phyloP scores from a whole-genome alignment of 1,284 basidiomycete genomes.

The Ceratobasidium sp. region DNA sequence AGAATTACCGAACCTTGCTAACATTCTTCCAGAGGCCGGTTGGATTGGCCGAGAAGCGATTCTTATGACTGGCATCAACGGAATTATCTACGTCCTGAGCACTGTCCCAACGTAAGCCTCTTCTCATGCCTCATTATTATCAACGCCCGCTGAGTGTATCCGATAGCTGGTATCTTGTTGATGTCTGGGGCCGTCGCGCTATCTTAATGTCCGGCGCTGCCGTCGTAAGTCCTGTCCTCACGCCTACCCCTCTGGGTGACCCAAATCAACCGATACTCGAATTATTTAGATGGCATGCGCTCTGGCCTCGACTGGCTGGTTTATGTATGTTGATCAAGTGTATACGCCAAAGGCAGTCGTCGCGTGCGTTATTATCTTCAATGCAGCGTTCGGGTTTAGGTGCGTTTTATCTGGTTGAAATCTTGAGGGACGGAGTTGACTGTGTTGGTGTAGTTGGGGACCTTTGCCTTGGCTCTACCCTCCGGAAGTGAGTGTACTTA shows the following conservation, averaged over 20 bases:
- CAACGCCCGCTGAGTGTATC: constrained; percentile 45
- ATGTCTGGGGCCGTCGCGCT: constrained; percentile 88
- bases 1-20: constrained; percentile 41
- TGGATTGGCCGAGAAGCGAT: constrained; percentile 98
- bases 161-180: constrained; percentile 92
- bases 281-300: constrained; percentile 75
- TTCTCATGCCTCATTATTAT: constrained; percentile 46
- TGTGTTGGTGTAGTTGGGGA: constrained; percentile 65
- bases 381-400: constrained; percentile 91
- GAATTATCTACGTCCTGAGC: constrained; percentile 85
- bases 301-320: constrained; percentile 85
- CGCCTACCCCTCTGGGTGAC: background rate
- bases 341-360: constrained; percentile 91
- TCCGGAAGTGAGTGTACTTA: constrained; percentile 67
- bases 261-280: background rate
- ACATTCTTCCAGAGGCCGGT: constrained; percentile 77
- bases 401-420: constrained; percentile 48
- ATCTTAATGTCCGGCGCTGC: constrained; percentile 95
- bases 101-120: constrained; percentile 80
- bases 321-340: constrained; percentile 92
- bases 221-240: constrained; percentile 63
- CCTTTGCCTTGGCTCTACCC: constrained; percentile 90
- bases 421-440: constrained; percentile 40
- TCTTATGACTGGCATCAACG: constrained; percentile 97
- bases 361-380: constrained; percentile 91